Evolutionary conservation across 176 grass and related monocot species (phyloP), one percentile per base, ranked within the genome.

Genomic region (Oryza punctata): DNA sequence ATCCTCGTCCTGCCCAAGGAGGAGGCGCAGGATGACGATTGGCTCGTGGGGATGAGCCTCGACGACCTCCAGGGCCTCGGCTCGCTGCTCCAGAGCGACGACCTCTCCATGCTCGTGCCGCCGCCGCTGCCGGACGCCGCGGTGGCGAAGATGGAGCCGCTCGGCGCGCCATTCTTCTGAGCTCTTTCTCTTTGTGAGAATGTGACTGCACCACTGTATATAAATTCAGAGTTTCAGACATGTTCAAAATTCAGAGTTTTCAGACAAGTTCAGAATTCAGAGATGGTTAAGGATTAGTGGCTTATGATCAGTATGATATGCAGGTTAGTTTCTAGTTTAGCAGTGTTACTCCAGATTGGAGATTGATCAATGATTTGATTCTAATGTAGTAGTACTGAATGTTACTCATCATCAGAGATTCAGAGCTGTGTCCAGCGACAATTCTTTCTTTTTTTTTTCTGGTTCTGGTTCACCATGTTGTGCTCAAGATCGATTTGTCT

Each of bases 1-100:
- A n/a, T n/a, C n/a, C n/a, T n/a, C n/a, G n/a, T n/a, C n/a, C n/a
- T n/a, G n/a, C 86, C 32, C n/a, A 91, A 78, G 64, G 82, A 91
- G 71, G 87, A 83, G 68, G 38, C 47, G 18, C 68, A 27, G 15
- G 76, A 70, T 8, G 59, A 73, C 65, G 79, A 92, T 60, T 97
- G 94, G 92, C 85, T 97, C 16, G 65, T 79, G 45, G 94, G 91
- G 67, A 79, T 97, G 47, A 91, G 87, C 61, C 87, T 97, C 26
- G 92, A 97, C 35, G 90, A 97, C 46, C 85, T 94, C 64, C 82
- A 84, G 59, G 75, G 60, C 47, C 79, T 87, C 19, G 59, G 54
- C 23, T 25, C 52, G 0, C 52, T 74, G 69, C 80, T 81, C 1
- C 86, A 25, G 46, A 63, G 6, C 60, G 69, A 57, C 21, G 84